These are phyloP conservation scores for Anthracocystis setariae DNA, from an alignment of 1,284 basidiomycete species.

Conservation along the genomic window DNA sequence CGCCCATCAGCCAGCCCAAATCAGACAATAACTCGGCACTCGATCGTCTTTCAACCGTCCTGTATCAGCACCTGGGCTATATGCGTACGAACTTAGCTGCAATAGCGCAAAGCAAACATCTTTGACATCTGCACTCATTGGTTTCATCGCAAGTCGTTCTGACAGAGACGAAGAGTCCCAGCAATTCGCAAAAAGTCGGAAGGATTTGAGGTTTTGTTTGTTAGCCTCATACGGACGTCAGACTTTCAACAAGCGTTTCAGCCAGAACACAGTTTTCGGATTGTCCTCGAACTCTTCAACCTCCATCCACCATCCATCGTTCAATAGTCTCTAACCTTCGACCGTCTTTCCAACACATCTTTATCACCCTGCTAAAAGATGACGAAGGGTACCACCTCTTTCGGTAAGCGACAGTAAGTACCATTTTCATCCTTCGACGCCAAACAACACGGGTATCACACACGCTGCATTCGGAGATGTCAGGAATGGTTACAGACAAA, in stretches of 20 bases:
- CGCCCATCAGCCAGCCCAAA: constrained; percentile 3
- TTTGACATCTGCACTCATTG: no score
- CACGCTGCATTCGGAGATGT: constrained; percentile 77
- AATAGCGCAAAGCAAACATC: not conserved
- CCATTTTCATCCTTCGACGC: constrained; percentile 8
- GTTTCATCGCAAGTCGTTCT: not conserved
- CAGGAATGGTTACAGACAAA: no score
- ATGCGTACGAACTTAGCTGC: not conserved
- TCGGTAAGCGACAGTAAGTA: constrained; percentile 68
- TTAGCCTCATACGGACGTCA: not conserved
- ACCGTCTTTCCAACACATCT: constrained; percentile 4
- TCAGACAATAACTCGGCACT: not conserved
- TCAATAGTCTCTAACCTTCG: constrained; percentile 22
- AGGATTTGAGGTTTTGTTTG: not conserved
- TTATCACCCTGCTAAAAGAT: constrained; percentile 46
- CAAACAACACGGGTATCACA: constrained; percentile 47
- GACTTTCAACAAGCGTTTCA: not conserved
- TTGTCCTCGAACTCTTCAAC: constrained; percentile 13
- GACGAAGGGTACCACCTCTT: constrained; percentile 68
- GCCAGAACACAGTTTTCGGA: constrained; percentile 20
- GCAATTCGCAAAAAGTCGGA: not conserved
- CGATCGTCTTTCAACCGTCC: not conserved
- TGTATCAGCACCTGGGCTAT: not conserved
- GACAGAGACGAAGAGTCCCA: not conserved
- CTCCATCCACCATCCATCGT: not conserved